Conservation (phyloP, 805 yeast species). For the Wickerhamomyces sydowiorum region DNA sequence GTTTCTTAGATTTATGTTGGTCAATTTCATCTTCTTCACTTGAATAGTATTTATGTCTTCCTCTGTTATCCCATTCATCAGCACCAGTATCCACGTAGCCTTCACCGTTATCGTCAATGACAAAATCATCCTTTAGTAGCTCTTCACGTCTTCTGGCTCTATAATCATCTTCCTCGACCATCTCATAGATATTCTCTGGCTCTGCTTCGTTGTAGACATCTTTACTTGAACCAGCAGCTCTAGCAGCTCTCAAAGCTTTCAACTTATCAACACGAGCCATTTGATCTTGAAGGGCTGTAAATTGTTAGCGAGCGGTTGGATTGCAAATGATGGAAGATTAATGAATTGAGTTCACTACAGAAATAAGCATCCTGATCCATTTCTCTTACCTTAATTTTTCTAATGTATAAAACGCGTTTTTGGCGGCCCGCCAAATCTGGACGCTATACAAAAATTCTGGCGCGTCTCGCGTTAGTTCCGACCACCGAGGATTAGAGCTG, state of each 20-base stretch:
- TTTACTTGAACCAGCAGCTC: slow-evolving; percentile 43
- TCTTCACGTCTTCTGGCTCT: slow-evolving; percentile 74
- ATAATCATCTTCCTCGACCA: slow-evolving; percentile 76
- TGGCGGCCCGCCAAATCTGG: background rate
- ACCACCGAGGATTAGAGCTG: background rate
- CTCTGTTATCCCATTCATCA: slow-evolving; percentile 74
- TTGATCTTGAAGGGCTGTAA: too few species aligned
- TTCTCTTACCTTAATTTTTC: background rate
- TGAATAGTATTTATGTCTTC: slow-evolving; percentile 40
- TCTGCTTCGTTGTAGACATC: slow-evolving; percentile 41
- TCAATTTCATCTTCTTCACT: slow-evolving; percentile 43
- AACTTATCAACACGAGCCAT: slow-evolving; percentile 43
- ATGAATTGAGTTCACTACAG: background rate
- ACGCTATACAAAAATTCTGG: background rate
- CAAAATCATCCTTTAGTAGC: slow-evolving; percentile 84
- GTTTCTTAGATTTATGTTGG: slow-evolving; percentile 19
- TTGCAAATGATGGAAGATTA: too few species aligned
- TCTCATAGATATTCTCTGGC: slow-evolving; percentile 69
- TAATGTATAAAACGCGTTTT: background rate
- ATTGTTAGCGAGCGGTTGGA: too few species aligned
- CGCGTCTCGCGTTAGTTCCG: background rate
- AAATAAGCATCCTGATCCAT: background rate
- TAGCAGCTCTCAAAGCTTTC: slow-evolving; percentile 57
- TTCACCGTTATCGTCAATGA: slow-evolving; percentile 88
- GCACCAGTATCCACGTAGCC: slow-evolving; percentile 93